These are phyloP conservation scores for Vitis amurensis DNA, from an alignment of 164 flowering plant species.

Conservation along the genomic window DNA sequence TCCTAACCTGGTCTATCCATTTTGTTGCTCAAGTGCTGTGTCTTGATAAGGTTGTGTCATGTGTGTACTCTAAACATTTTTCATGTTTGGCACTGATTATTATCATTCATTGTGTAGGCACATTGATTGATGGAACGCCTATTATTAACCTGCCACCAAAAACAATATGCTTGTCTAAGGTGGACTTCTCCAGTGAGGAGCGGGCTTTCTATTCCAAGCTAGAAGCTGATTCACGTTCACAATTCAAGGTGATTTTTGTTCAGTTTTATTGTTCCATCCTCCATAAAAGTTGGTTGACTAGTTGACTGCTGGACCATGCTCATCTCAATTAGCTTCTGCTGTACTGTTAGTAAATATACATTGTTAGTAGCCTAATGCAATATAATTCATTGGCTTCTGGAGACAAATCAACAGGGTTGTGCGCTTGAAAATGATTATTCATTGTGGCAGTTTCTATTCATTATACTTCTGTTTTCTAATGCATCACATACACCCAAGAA, in stretches of 20 bases:
- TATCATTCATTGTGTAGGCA: conserved; percentile 38
- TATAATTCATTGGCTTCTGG: background rate
- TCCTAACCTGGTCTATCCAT: background rate
- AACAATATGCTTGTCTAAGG: conserved; percentile 49
- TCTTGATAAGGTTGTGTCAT: background rate
- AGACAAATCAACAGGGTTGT: background rate
- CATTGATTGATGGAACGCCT: conserved; percentile 80
- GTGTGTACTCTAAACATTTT: background rate
- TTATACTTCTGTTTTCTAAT: background rate
- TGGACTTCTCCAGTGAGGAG: conserved; percentile 81
- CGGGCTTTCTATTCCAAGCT: conserved; percentile 73
- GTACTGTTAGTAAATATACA: background rate
- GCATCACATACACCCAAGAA: background rate
- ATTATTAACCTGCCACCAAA: conserved; percentile 86
- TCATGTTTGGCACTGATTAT: conserved; percentile 20
- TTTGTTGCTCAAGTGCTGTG: background rate
- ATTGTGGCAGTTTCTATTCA: background rate
- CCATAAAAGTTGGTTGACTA: background rate
- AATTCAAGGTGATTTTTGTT: conserved; percentile 66
- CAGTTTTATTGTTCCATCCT: background rate
- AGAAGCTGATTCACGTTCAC: conserved; percentile 80
- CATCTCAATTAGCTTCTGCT: background rate
- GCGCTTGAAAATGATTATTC: background rate
- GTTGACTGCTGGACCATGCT: background rate
- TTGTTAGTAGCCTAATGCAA: background rate